Evolutionary conservation across 257 asterid genomes (phyloP).

Genomic region (Penstemon newberryi): DNA sequence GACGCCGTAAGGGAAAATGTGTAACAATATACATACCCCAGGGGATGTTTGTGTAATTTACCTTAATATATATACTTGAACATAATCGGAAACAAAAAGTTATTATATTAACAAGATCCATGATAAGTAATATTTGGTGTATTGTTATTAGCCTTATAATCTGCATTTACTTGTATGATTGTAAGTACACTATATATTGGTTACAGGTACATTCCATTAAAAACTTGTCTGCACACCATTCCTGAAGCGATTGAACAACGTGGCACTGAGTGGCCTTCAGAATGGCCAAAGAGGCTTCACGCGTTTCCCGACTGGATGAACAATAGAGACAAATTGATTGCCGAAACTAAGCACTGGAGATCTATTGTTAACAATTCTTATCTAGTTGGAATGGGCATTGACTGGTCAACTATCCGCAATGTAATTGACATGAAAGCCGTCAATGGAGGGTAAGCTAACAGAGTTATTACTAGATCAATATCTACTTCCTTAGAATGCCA

Average conservation of each 20-base stretch:
- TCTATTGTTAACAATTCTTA: constrained; percentile 78
- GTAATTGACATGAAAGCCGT: constrained; percentile 97
- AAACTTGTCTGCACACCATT: constrained; percentile 62
- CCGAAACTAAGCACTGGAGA: constrained; percentile 82
- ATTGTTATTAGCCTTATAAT: not conserved
- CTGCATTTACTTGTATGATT: constrained; percentile 21
- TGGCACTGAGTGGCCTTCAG: constrained; percentile 97
- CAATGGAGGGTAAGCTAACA: constrained; percentile 78
- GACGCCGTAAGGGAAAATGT: too few relatives aligned
- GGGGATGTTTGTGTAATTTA: too few relatives aligned
- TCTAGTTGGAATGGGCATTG: constrained; percentile 73
- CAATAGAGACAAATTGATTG: constrained; percentile 62
- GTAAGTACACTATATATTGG: constrained; percentile 2
- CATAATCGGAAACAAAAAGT: too few relatives aligned
- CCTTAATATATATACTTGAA: too few relatives aligned
- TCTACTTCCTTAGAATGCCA: too few relatives aligned
- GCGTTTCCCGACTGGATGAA: constrained; percentile 86
- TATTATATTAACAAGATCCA: not conserved
- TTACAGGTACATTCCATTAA: constrained; percentile 65
- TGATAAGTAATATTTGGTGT: not conserved
- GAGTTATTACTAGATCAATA: not conserved
- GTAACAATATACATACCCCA: too few relatives aligned
- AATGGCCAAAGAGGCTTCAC: constrained; percentile 90
- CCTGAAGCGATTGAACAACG: constrained; percentile 88
- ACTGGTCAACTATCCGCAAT: constrained; percentile 80